Conservation (phyloP, 345 rosid species). For the Brassica carinata region DNA sequence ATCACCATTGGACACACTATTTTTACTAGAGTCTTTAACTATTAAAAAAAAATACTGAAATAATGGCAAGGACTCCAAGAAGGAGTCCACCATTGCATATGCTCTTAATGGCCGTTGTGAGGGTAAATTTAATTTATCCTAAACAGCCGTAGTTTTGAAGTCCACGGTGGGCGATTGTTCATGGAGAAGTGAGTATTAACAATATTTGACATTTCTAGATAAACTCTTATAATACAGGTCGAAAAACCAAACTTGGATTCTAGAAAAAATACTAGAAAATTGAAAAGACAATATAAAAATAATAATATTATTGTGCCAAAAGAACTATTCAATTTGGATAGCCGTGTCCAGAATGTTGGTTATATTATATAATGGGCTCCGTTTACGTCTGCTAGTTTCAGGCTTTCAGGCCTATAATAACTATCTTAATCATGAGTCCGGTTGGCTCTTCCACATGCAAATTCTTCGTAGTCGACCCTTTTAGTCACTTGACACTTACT, state of each 20-base stretch:
- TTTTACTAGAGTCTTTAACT: no score
- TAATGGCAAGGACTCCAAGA: no score
- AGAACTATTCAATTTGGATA: not conserved
- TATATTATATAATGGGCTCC: not conserved
- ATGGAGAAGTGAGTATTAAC: not conserved
- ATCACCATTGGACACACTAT: no score
- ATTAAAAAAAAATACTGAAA: no score
- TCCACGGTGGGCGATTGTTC: not conserved
- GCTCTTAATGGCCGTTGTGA: not conserved
- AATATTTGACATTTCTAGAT: not conserved
- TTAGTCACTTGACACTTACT: not conserved
- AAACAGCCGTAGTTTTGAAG: not conserved
- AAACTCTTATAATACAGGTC: no score
- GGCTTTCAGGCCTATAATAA: not conserved
- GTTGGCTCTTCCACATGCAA: constrained; percentile 1
- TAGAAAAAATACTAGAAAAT: no score
- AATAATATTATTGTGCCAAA: not conserved
- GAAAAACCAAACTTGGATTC: no score
- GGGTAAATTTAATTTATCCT: not conserved
- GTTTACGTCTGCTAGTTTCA: not conserved
- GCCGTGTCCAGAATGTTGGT: not conserved
- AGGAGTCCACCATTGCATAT: no score
- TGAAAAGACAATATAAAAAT: not conserved
- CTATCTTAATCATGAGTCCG: not conserved
- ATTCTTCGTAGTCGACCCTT: not conserved